Base-by-base conservation (phyloP, 1,284 basidiomycete genomes). In the Apiotrichum sp. region DNA sequence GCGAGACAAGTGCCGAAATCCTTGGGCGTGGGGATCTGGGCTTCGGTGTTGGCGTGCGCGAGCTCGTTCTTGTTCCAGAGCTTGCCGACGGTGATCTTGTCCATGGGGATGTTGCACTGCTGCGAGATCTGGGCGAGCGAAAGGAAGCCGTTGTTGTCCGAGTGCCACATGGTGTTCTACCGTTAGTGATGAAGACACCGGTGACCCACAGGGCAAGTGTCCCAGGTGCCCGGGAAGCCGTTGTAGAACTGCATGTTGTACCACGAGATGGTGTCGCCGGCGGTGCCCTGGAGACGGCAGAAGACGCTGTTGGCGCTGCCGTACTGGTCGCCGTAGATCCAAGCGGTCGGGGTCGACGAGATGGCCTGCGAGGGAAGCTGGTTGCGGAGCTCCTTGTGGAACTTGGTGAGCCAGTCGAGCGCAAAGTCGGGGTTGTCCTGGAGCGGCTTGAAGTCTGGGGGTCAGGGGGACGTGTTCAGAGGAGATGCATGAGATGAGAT, bases 171-270 rank as follows among this genome's bases (percentile, higher is more conserved):
- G 1, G 52, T 54, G 55, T 56, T 22, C 42, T 52, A 11, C 3
- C 8, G 45, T 3, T 47, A 31, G 13, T 3, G n/a, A 11, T 34
- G 22, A 5, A 0, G 9, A 11, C 3, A 1, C 7, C 8, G 16
- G 2, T 36, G 7, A 52, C 55, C 3, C 9, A 58, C 57, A 49
- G 57, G 53, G 56, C 59, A 61, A 14, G 56, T 61, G 56, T 61
- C 51, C 59, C 59, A 61, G 22, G 58, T 54, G 50, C 39, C 43
- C 22, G 38, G 36, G 45, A 39, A 32, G 43, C 58, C 58, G 56
- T 77, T 77, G 64, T 77, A 78, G 65, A 75, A 76, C 64, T 78
- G 77, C 45, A 77, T 55, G 58, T 74, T 73, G 65, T 71, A 72
- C 63, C 55, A 62, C 10, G 41, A 35, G 41, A 57, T 60, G 36